Conservation (phyloP, 225 moss, liverwort and hornwort species). For the Physcomitrellopsis africana region DNA sequence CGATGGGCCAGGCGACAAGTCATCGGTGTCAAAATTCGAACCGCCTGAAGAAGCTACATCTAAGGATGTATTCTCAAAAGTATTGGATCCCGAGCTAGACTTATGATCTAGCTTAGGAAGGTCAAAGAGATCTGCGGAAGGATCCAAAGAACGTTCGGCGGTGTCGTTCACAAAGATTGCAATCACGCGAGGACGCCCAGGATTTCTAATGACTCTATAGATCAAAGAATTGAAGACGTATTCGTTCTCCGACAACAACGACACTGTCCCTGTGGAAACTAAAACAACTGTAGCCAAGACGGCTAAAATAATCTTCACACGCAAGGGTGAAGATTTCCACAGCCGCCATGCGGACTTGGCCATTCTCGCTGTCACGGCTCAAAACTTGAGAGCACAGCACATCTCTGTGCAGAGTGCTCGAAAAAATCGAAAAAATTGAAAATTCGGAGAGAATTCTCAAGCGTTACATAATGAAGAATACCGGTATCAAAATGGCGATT, state of each 20-base stretch:
- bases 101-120: background rate
- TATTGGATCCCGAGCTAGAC: background rate
- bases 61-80: background rate
- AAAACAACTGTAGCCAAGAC: constrained; percentile 18
- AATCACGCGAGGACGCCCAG: background rate
- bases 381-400: background rate
- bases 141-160: background rate
- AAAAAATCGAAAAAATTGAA: background rate
- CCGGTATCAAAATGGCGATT: too few species aligned
- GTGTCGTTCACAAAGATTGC: constrained; percentile 5
- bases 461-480: too few species aligned
- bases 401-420: background rate
- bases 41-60: background rate
- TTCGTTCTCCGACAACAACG: constrained; percentile 24
- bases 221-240: constrained; percentile 26
- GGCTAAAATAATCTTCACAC: constrained; percentile 22
- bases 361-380: constrained; percentile 19
- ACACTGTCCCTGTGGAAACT: constrained; percentile 11
- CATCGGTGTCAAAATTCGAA: background rate
- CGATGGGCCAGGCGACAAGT: background rate
- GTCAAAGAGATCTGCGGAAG: constrained; percentile 8
- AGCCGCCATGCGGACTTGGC: constrained; percentile 14
- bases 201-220: constrained; percentile 1
- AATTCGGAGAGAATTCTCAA: too few species aligned
- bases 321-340: constrained; percentile 17